Percentiles rank a stretch among this genome's conserved stretches.
phyloP scores from a whole-genome alignment of 306 rosid genomes.

The Abrus precatorius region DNA sequence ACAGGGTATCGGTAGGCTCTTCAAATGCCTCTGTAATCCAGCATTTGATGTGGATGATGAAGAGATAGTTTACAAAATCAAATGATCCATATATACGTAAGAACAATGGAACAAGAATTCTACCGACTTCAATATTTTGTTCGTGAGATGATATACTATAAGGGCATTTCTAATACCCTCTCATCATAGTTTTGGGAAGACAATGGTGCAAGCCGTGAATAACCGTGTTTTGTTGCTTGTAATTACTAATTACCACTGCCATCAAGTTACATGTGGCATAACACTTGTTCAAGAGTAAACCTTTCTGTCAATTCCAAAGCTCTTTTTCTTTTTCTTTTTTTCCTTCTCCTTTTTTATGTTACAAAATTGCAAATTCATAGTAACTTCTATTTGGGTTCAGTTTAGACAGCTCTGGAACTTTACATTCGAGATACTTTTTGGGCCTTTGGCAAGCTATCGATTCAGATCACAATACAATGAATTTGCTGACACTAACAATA shows the following conservation, averaged over 20 bases:
- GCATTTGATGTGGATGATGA: conserved; percentile 97
- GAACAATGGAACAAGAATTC: conserved; percentile 30
- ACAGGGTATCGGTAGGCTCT: conserved; percentile 92
- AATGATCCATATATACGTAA: conserved; percentile 50
- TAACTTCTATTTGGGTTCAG: background rate
- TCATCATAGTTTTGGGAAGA: conserved; percentile 35
- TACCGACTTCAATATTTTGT: conserved; percentile 12
- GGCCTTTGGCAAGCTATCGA: background rate
- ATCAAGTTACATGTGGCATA: conserved; percentile 42
- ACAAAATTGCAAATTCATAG: conserved; percentile 21
- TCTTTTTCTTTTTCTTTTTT: background rate
- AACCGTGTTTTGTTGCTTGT: conserved; percentile 32
- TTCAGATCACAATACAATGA: background rate
- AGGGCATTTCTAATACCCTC: conserved; percentile 8
- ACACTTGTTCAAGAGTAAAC: conserved; percentile 21
- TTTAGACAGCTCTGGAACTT: conserved; percentile 7
- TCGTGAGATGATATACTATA: conserved; percentile 42
- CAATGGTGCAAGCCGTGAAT: conserved; percentile 36
- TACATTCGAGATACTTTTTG: background rate
- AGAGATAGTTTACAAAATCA: conserved; percentile 83
- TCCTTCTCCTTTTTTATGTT: background rate
- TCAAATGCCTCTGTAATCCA: conserved; percentile 98
- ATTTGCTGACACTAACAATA: background rate
- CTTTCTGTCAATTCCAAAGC: conserved; percentile 27
- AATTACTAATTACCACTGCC: conserved; percentile 34